Conservation (phyloP, 768 basidiomycete species). For the Hysterangium stoloniferum region DNA sequence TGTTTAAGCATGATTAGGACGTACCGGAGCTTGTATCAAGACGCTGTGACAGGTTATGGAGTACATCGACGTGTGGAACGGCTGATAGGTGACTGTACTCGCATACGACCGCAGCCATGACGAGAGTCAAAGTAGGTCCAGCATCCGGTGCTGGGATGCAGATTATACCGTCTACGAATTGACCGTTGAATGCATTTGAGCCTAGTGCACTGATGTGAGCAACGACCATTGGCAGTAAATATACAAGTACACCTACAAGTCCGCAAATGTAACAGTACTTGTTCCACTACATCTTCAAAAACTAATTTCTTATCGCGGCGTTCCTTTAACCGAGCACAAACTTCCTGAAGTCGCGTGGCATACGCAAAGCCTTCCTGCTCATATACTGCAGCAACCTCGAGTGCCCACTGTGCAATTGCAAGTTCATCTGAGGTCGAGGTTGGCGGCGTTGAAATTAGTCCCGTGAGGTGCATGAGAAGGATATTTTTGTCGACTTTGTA, state of each 20-base stretch:
- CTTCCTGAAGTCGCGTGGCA: constrained; percentile 44
- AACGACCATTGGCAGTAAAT: not conserved
- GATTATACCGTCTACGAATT: constrained; percentile 4
- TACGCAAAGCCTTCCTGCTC: constrained; percentile 32
- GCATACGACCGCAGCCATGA: constrained; percentile 60
- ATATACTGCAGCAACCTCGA: constrained; percentile 21
- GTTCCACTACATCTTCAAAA: constrained; percentile 50
- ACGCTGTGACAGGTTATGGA: constrained; percentile 37
- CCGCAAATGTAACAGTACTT: constrained; percentile 41
- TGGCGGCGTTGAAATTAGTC: constrained; percentile 33
- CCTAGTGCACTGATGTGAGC: not conserved
- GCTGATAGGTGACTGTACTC: constrained; percentile 49
- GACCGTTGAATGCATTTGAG: not conserved
- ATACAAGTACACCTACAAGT: constrained; percentile 33
- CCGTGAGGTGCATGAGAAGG: constrained; percentile 45
- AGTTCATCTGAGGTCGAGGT: constrained; percentile 7
- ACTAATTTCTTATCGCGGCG: constrained; percentile 29
- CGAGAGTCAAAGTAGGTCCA: constrained; percentile 57
- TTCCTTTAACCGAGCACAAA: constrained; percentile 19
- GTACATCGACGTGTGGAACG: constrained; percentile 40
- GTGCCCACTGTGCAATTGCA: not conserved
- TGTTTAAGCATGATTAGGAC: constrained; percentile 18
- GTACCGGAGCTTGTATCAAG: constrained; percentile 37
- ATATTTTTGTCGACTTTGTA: constrained; percentile 50
- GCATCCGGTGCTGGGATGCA: constrained; percentile 14